Base-by-base conservation (phyloP, 306 rosid species). In the Sechiopsis laciniata region DNA sequence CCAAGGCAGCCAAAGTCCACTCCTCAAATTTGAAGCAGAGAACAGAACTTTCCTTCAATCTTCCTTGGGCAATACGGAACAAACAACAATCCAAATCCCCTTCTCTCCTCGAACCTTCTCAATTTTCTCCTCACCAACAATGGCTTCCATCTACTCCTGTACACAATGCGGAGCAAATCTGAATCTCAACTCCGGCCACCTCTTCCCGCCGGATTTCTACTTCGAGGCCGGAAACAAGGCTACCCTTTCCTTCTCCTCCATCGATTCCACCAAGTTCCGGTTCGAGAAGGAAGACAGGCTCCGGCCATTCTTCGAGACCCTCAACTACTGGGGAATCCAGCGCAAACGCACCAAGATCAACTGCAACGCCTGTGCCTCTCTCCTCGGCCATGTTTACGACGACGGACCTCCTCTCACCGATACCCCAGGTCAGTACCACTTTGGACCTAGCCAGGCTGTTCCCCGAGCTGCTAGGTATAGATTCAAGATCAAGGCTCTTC, bases 361-460 rank as follows among this genome's bases (percentile, higher is more conserved):
- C 71, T 94, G 98, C 84, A 77, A 54, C 52, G 13, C 55, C 10
- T 93, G 97, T 21, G 78, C 78, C 0, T 58, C 57, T 75, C 82
- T 87, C 5, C 80, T 90, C 40, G 96, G 98, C 0, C 76, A 94
- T 11, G 50, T 94, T 24, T 94, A 94, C 78, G 97, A 88, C 14
- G 98, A 94, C 26, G 98, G 98, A 26, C 85, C 90, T 40, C 97
- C 96, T 51, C 82, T 86, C n/a, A 89, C 80, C 11, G 59, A 84
- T 24, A 72, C 76, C 74, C 85, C 96, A 2, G 95, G 98, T 50
- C 97, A 94, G 76, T 86, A 78, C 55, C 90, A 89, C 68, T 75
- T 94, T 56, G 98, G 98, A 1, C 98, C 98, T 11, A 94, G 98
- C 77, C 98, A 94, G 82, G 97, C 89, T 15, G 87, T 94, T 56